Percentiles rank a stretch among this genome's conserved stretches.
Evolutionary conservation across 2,329 filamentous ascomycete genomes (phyloP).

Genomic region (Pseudohalonectria lignicola): DNA sequence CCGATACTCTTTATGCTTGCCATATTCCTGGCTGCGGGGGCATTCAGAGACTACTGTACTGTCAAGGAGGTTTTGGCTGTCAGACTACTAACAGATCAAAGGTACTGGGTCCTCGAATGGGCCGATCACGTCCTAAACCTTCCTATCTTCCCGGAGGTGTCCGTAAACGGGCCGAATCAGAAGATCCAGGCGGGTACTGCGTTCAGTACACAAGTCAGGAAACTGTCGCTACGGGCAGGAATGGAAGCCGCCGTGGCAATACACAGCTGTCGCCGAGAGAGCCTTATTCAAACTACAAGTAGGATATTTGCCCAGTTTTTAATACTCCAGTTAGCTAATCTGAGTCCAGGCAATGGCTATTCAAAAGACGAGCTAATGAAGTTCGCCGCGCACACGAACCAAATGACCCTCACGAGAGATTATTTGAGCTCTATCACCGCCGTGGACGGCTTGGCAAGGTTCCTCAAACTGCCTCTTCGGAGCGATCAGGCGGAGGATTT

Average conservation of each 20-base stretch:
- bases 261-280: not conserved
- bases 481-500: not conserved
- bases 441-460: not conserved
- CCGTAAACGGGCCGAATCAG: not conserved
- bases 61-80: not conserved
- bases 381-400: not conserved
- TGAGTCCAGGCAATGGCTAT: not conserved
- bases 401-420: not conserved
- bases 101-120: constrained; percentile 1
- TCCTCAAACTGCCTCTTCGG: not conserved
- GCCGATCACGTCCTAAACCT: not conserved
- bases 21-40: not conserved
- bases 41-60: not conserved
- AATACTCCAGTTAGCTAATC: not conserved
- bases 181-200: not conserved
- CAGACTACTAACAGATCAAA: not conserved
- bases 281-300: constrained; percentile 1
- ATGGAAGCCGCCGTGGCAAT: not conserved
- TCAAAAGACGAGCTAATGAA: not conserved
- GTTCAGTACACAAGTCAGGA: not conserved
- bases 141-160: not conserved
- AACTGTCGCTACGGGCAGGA: not conserved
- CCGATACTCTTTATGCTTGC: constrained; percentile 1
- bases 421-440: not conserved
- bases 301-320: not conserved